Percentiles rank a stretch among this genome's conserved stretches.
Conservation (phyloP, 257 asterid genomes). For the Lantana camara region DNA sequence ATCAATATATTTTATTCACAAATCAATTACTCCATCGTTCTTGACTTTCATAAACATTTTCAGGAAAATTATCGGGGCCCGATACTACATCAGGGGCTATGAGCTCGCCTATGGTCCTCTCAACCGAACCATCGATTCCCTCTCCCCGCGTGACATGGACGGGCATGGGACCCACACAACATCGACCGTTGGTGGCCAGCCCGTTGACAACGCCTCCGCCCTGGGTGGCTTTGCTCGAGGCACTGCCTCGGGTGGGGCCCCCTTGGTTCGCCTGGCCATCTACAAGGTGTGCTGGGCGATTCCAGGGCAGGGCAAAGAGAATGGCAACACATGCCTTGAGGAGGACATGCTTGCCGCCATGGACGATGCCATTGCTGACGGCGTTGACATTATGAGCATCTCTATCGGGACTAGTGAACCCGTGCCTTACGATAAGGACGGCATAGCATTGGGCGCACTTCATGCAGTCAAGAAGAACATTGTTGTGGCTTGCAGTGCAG, state of each 20-base stretch:
- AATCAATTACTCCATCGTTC: neutral
- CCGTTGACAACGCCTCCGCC: conserved; percentile 49
- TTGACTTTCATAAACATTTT: neutral
- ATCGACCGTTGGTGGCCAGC: conserved; percentile 67
- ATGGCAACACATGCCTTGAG: conserved; percentile 70
- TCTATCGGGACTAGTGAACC: conserved; percentile 64
- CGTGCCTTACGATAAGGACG: conserved; percentile 46
- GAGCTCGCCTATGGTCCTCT: conserved; percentile 65
- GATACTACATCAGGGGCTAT: conserved; percentile 79
- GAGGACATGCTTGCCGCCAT: conserved; percentile 91
- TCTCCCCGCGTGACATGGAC: conserved; percentile 86
- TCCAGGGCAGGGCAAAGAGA: conserved; percentile 54
- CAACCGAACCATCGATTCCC: conserved; percentile 57
- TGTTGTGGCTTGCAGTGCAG: conserved; percentile 84
- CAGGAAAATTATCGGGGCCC: conserved; percentile 89
- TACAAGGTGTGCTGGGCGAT: conserved; percentile 93
- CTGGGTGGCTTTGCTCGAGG: conserved; percentile 85
- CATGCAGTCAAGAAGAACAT: conserved; percentile 71
- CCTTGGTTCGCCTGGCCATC: conserved; percentile 74
- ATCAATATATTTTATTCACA: too few relatives aligned
- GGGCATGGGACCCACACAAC: conserved; percentile 98
- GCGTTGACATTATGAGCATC: conserved; percentile 73
- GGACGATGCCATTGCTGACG: conserved; percentile 90
- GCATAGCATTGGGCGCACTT: conserved; percentile 74
- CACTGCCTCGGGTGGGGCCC: conserved; percentile 88